Conservation (phyloP, 1,284 basidiomycete species). For the Ceratobasidium sp. region DNA sequence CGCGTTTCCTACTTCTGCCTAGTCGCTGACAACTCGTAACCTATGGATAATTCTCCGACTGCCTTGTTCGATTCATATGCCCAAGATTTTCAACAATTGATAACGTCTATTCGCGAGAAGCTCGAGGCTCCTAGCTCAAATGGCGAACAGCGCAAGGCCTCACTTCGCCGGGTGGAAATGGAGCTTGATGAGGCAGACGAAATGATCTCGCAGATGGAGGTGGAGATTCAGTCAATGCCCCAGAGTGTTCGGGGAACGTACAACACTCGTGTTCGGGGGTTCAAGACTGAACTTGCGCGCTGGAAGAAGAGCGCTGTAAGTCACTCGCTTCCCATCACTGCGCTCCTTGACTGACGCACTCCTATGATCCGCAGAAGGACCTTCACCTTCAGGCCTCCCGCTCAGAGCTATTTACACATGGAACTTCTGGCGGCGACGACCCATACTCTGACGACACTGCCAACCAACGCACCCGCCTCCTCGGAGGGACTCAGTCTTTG, state of each 20-base stretch:
- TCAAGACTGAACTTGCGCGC: slow-evolving; percentile 73
- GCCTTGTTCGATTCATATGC: slow-evolving; percentile 82
- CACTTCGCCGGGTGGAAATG: slow-evolving; percentile 86
- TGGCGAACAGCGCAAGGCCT: slow-evolving; percentile 81
- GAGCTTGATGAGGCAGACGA: slow-evolving; percentile 99
- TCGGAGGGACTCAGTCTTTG: slow-evolving; percentile 74
- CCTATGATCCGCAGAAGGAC: slow-evolving; percentile 52
- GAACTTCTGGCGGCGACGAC: slow-evolving; percentile 71
- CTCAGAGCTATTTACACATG: slow-evolving; percentile 53
- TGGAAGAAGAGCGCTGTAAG: slow-evolving; percentile 75
- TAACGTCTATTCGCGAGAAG: slow-evolving; percentile 69
- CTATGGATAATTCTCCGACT: slow-evolving; percentile 81
- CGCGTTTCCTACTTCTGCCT: not conserved
- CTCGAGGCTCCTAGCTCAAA: slow-evolving; percentile 63
- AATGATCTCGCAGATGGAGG: slow-evolving; percentile 99
- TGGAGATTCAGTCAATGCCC: slow-evolving; percentile 96
- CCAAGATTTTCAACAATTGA: slow-evolving; percentile 77
- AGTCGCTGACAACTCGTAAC: not conserved
- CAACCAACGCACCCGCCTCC: slow-evolving; percentile 76
- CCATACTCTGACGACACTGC: slow-evolving; percentile 62
- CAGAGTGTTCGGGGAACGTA: slow-evolving; percentile 79
- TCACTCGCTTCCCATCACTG: slow-evolving; percentile 37
- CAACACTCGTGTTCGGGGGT: slow-evolving; percentile 70
- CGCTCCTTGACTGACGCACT: slow-evolving; percentile 7
- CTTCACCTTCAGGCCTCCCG: slow-evolving; percentile 54